Evolutionary conservation across 306 rosid species (phyloP).

Genomic region (Ormosia emarginata): DNA sequence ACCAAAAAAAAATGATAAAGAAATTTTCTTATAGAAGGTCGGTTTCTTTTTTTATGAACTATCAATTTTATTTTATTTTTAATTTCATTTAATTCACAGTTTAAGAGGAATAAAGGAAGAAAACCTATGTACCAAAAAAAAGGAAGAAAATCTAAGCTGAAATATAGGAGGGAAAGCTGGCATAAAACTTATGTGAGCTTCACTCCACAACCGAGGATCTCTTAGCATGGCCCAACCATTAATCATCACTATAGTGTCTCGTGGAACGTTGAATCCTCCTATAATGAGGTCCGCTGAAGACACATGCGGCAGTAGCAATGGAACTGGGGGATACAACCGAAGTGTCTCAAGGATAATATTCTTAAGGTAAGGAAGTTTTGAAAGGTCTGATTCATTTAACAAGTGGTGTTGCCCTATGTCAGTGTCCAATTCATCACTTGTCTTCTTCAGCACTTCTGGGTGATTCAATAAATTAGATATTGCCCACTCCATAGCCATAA

Average conservation of each 20-base stretch:
- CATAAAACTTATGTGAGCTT: not conserved
- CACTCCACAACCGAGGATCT: not conserved
- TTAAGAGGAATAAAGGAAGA: too few relatives aligned
- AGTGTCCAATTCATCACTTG: not conserved
- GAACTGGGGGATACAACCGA: not conserved
- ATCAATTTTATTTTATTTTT: too few relatives aligned
- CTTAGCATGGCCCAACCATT: conserved; percentile 15
- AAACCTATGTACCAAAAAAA: too few relatives aligned
- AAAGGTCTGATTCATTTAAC: not conserved
- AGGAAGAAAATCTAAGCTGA: too few relatives aligned
- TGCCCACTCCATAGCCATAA: conserved; percentile 12
- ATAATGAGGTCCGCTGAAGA: not conserved
- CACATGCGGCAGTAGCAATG: conserved; percentile 5
- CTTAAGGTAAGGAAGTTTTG: conserved; percentile 1
- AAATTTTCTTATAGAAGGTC: too few relatives aligned
- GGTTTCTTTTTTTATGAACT: too few relatives aligned
- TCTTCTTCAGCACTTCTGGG: not conserved
- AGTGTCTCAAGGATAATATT: conserved; percentile 6
- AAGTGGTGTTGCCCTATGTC: not conserved
- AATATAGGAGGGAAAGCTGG: too few relatives aligned
- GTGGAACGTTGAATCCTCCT: not conserved
- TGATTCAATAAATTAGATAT: not conserved
- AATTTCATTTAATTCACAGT: too few relatives aligned
- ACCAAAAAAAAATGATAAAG: too few relatives aligned
- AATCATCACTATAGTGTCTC: not conserved